Base-by-base conservation (phyloP, 176 grass and related monocot genomes). In the Luzula sylvatica region DNA sequence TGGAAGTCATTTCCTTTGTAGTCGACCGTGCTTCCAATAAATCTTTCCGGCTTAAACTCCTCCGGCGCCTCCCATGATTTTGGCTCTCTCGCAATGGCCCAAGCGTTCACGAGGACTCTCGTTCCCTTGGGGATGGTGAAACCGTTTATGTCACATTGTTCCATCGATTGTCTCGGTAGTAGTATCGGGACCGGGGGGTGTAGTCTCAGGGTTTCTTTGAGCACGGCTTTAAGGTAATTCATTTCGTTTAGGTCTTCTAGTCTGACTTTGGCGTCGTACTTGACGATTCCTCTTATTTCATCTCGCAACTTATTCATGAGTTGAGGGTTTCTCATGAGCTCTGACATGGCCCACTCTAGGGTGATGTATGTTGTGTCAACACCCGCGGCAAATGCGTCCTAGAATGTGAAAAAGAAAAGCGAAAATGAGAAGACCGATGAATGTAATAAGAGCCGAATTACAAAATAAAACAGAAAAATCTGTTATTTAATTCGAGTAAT, bases 321-420 rank as follows among this genome's bases (percentile, higher is more conserved):
- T 0, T 42, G 6, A 2, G 67, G 68, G 38, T 70, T 66, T 61
- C 9, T 52, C 11, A 77, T 38, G 1, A 87, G 83, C 58, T 87
- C 73, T 16, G 77, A 55, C 72, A 87, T 69, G 12, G 73, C 73
- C 77, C 83, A 77, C 15, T 77, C 77, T 11, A 81, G 5, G 23
- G 52, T 29, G 52, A 55, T 29, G 11, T 29, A 55, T 32, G 52
- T 55, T 15, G 52, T 55, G 16, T 55, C 52, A 15, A 55, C 27
- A 7, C 52, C 52, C n/a, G 52, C 52, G 16, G 52, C 23, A 55
- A 55, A 55, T 55, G 23, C 22, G 27, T 55, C 25, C 52, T 55
- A 27, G 28, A 35, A 35, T 35, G n/a, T n/a, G 9, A 35, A 35
- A 35, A 35, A 35, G 30, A 35, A n/a, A n/a, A n/a, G n/a, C n/a